Base-by-base conservation (phyloP, 1,284 basidiomycete genomes). In the Ceratobasidium theobromae region DNA sequence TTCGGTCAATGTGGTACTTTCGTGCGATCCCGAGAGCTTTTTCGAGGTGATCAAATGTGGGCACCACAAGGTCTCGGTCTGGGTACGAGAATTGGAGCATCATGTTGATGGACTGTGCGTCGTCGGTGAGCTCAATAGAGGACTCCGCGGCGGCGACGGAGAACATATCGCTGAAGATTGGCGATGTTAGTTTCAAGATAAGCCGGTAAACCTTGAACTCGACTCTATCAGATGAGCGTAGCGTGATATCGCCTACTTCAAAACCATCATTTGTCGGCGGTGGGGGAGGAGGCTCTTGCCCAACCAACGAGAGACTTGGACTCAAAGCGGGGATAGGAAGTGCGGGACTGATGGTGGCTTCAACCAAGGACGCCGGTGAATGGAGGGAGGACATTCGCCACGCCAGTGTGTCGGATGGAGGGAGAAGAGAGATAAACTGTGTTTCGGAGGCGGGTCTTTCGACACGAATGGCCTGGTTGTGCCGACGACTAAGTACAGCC, bases 81-180 rank as follows among this genome's bases (percentile, higher is more conserved):
- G 57, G 57, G 23, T 60, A 60, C 35, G 57, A 43, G 35, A 60
- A 60, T 28, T 60, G 57, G 28, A 60, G 57, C 57, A 60, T 60
- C 57, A 60, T 60, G 43, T 32, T 40, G 32, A 60, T 60, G 9
- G 57, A 60, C 8, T 35, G 32, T 4, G 57, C 57, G 25, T 60
- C 57, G 57, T 60, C 57, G 18, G 28, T 49, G 43, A 60, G 57
- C 16, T 32, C 23, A 8, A 33, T 14, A 45, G 8, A 8, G 23
- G 40, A 28, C n/a, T 53, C 58, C 25, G 27, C 51, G 9, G 46
- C 25, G 18, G 43, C 65, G 11, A 66, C 25, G 27, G 54, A 46
- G 41, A 67, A 67, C 68, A 67, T 69, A 53, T 62, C 53, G 14
- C 46, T 18, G 30, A 67, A 69, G 30, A 69, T 57, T 16, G 58